Conservation (phyloP, 2,329 filamentous ascomycete species). For the Triangularia verruculosa region DNA sequence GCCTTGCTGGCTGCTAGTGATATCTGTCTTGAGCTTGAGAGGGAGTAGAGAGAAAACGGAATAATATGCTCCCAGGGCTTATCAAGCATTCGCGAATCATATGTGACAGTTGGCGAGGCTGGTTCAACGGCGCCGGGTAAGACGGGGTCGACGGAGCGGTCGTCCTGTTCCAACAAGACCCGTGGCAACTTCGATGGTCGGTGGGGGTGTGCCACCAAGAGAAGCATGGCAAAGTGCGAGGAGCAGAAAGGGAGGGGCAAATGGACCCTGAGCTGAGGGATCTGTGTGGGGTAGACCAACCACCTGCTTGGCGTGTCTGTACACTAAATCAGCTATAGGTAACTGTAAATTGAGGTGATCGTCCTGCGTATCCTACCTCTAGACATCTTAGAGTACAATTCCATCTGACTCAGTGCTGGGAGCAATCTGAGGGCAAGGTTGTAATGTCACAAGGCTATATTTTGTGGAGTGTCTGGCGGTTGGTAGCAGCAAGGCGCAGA, state of each 20-base stretch:
- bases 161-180: background rate
- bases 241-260: conserved; percentile 7
- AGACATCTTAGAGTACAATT: no score
- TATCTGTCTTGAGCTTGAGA: conserved; percentile 2
- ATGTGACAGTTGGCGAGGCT: no score
- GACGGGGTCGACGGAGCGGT: background rate
- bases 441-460: background rate
- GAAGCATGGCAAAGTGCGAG: background rate
- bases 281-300: conserved; percentile 8
- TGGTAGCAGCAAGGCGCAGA: background rate
- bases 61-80: background rate
- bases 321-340: background rate
- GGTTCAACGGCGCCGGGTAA: conserved; percentile 1
- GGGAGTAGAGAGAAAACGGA: background rate
- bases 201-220: background rate
- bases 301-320: background rate
- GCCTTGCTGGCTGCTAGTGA: background rate
- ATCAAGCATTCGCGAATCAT: background rate
- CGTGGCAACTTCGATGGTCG: conserved; percentile 5
- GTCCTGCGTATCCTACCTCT: no score
- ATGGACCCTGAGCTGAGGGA: conserved; percentile 7
- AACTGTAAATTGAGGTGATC: background rate
- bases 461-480: background rate
- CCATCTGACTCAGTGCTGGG: background rate
- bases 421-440: background rate